Evolutionary conservation across 805 yeast genomes (phyloP).

Genomic region (Saccharomyces mikatae): DNA sequence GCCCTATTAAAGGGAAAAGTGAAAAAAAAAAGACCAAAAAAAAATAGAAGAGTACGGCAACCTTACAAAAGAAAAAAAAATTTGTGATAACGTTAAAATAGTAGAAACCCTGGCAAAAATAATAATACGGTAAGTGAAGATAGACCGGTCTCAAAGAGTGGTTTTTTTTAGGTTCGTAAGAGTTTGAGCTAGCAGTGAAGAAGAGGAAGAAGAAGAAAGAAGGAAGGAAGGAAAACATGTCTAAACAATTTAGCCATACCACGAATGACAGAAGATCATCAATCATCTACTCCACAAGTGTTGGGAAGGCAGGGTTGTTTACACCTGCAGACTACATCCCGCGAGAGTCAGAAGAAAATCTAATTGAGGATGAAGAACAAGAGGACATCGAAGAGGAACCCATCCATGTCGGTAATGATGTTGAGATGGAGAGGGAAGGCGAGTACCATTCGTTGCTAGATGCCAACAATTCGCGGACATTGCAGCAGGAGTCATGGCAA

Average conservation of each 20-base stretch:
- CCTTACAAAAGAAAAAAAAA: neutral
- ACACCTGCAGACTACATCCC: conserved; percentile 26
- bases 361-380: conserved; percentile 12
- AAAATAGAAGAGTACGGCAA: neutral
- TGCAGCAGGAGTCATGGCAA: conserved; percentile 12
- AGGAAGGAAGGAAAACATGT: neutral
- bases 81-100: neutral
- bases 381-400: conserved; percentile 1
- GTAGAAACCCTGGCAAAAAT: neutral
- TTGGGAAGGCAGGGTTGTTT: conserved; percentile 28
- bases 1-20: neutral
- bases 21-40: neutral
- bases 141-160: neutral
- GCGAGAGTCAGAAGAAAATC: conserved; percentile 3
- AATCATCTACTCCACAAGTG: conserved; percentile 27
- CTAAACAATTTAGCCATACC: conserved; percentile 22
- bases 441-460: conserved; percentile 11
- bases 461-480: conserved; percentile 17
- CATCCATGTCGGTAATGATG: neutral
- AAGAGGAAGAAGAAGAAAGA: neutral
- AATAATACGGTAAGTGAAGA: neutral
- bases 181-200: neutral
- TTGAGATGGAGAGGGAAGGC: neutral
- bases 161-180: neutral
- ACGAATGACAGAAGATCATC: conserved; percentile 26